A percentile compares a stretch with the other conserved stretches of the same genome.
phyloP scores from a whole-genome alignment of 257 asterid genomes.

The Salvia hispanica region DNA sequence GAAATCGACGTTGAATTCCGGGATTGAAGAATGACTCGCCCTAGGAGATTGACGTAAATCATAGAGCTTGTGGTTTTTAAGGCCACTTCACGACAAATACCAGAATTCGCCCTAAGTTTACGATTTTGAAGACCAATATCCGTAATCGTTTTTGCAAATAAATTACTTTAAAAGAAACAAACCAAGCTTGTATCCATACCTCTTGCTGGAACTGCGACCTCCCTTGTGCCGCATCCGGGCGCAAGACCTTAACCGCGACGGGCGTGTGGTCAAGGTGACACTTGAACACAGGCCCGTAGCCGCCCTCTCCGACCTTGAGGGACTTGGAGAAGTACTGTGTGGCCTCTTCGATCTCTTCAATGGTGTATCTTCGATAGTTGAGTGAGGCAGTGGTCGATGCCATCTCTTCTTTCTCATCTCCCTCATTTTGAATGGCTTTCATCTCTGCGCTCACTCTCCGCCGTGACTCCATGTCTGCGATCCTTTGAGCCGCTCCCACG shows the following conservation, averaged over 20 bases:
- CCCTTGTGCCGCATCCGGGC: conserved; percentile 91
- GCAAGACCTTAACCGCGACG: conserved; percentile 81
- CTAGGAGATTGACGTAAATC: too few relatives aligned
- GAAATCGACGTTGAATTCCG: too few relatives aligned
- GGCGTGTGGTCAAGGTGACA: conserved; percentile 81
- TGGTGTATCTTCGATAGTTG: conserved; percentile 61
- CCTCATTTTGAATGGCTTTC: conserved; percentile 36
- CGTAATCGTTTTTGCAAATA: not conserved
- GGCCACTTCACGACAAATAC: too few relatives aligned
- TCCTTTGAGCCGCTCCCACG: conserved; percentile 50
- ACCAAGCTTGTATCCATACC: conserved; percentile 45
- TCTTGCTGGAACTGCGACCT: conserved; percentile 82
- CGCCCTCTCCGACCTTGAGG: conserved; percentile 88
- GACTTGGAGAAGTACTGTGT: conserved; percentile 53
- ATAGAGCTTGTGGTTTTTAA: too few relatives aligned
- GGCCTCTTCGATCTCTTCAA: conserved; percentile 87
- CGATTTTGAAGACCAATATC: not conserved
- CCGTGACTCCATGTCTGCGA: conserved; percentile 47
- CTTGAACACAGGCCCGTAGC: conserved; percentile 90
- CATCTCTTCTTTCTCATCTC: conserved; percentile 33
- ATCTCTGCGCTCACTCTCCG: conserved; percentile 48
- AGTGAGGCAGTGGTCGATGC: conserved; percentile 20
- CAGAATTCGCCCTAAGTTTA: too few relatives aligned
- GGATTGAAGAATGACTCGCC: too few relatives aligned
- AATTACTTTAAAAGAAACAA: not conserved